Evolutionary conservation across 352 stramenopile genomes (phyloP).

Genomic region (Blastocystis sp.): DNA sequence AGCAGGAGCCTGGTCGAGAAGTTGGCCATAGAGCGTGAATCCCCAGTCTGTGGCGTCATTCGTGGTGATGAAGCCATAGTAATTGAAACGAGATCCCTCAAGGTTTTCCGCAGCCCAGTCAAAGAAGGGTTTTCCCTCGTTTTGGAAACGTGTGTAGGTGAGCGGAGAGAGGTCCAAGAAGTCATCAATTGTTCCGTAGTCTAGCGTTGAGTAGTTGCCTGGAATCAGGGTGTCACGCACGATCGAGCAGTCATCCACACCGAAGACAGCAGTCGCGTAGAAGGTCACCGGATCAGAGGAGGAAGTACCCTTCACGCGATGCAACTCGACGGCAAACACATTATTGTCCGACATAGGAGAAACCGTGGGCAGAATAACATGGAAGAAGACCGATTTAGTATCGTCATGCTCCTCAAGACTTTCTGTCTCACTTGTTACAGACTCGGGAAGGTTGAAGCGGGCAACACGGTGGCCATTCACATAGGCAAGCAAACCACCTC

Average conservation of each 20-base stretch:
- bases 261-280: constrained; percentile 8
- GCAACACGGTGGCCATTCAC: constrained; percentile 4
- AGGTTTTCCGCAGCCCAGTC: neutral
- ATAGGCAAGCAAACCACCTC: neutral
- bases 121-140: neutral
- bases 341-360: neutral
- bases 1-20: neutral
- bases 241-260: neutral
- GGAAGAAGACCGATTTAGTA: neutral
- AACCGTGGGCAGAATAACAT: neutral
- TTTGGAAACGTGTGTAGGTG: neutral
- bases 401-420: neutral
- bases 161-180: neutral
- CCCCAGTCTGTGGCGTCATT: neutral
- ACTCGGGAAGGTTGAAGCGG: neutral
- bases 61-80: neutral
- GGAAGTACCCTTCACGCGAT: neutral
- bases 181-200: neutral
- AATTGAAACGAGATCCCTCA: neutral
- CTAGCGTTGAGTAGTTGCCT: neutral
- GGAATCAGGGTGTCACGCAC: neutral
- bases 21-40: neutral
- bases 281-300: neutral
- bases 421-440: neutral
- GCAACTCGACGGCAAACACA: constrained; percentile 19